Conservation (phyloP, 805 yeast genomes). For the Starmerella riodocensis region DNA sequence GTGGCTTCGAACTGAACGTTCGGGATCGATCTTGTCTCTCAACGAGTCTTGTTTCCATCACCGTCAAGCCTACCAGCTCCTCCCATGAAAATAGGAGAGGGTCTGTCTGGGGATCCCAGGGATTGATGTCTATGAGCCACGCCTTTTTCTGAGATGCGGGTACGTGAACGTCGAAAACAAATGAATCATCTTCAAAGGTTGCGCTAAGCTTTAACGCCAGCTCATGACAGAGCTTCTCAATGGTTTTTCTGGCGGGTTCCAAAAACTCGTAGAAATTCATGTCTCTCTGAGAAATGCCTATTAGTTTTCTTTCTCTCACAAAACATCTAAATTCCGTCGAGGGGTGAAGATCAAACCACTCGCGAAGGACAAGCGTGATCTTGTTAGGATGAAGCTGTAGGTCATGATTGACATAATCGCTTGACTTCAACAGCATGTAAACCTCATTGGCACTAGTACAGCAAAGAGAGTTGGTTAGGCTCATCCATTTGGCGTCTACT, state of each 20-base stretch:
- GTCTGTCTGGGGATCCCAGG: constrained; percentile 68
- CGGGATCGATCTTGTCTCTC: constrained; percentile 51
- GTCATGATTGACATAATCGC: constrained; percentile 81
- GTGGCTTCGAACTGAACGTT: constrained; percentile 66
- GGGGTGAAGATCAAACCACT: constrained; percentile 77
- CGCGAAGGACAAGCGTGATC: constrained; percentile 46
- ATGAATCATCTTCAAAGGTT: constrained; percentile 41
- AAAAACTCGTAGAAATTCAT: constrained; percentile 68
- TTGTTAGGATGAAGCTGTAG: constrained; percentile 41
- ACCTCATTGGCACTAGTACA: constrained; percentile 64
- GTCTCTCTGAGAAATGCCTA: constrained; percentile 79
- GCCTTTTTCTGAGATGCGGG: constrained; percentile 60
- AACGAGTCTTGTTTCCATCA: constrained; percentile 46
- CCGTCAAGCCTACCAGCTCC: constrained; percentile 36
- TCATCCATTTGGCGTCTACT: constrained; percentile 85
- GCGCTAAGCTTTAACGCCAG: constrained; percentile 35
- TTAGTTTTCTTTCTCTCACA: constrained; percentile 45
- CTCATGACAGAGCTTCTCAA: constrained; percentile 37
- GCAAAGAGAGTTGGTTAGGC: constrained; percentile 59
- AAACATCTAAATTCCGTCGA: constrained; percentile 86
- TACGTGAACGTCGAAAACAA: constrained; percentile 69
- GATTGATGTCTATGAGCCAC: constrained; percentile 73
- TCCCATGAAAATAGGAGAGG: constrained; percentile 72
- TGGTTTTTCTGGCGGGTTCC: constrained; percentile 35
- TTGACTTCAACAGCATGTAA: constrained; percentile 68